These are phyloP conservation scores for Gossypium anomalum DNA, from an alignment of 345 rosid genomes.

Conservation along the genomic window DNA sequence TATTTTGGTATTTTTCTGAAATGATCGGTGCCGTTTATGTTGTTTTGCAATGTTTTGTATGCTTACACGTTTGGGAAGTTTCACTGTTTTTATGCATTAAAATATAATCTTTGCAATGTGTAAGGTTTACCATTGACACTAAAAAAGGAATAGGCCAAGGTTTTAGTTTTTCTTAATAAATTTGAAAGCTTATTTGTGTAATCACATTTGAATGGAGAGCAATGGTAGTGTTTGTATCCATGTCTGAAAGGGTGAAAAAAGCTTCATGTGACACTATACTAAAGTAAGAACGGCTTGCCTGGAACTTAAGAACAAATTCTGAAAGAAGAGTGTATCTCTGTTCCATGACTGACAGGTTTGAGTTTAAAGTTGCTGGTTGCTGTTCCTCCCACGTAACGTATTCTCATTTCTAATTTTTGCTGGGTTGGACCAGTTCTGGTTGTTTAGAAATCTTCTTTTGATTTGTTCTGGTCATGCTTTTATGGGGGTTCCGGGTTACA, in stretches of 20 bases:
- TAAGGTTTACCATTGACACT: no score
- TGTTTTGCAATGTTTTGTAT: no score
- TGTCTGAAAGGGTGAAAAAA: neutral
- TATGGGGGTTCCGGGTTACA: no score
- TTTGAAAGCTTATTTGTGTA: no score
- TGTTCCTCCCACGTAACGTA: neutral
- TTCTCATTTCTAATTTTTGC: neutral
- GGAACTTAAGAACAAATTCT: neutral
- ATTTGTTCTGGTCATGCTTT: neutral
- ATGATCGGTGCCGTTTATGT: no score
- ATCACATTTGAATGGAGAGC: neutral
- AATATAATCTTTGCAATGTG: no score
- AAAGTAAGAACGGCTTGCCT: neutral
- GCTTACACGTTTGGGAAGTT: no score
- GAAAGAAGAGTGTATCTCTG: neutral
- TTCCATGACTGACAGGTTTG: neutral
- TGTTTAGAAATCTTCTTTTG: neutral
- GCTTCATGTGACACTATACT: neutral
- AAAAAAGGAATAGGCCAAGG: no score
- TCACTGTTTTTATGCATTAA: no score
- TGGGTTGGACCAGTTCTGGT: neutral
- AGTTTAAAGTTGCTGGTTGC: neutral
- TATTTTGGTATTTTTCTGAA: no score
- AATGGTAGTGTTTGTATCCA: neutral
- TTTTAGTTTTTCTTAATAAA: no score